Conservation (phyloP, 2,329 filamentous ascomycete species). For the Atkinsonella hypoxylon region DNA sequence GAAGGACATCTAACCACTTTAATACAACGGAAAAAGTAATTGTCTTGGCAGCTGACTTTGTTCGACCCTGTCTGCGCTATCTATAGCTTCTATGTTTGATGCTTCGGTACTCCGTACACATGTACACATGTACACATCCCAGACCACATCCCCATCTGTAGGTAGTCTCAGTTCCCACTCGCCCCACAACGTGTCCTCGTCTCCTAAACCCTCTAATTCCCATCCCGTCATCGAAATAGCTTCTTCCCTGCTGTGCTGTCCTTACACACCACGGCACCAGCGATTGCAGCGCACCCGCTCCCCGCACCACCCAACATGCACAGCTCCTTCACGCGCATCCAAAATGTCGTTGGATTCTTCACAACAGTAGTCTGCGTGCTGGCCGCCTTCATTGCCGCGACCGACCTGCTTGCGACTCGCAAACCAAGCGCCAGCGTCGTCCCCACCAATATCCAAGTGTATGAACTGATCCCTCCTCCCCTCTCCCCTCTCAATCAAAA, state of each 20-base stretch:
- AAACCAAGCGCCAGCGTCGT: slow-evolving; percentile 49
- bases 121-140: too few species aligned
- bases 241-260: neutral
- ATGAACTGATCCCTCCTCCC: slow-evolving; percentile 20
- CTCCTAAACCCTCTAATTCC: neutral
- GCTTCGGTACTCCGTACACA: too few species aligned
- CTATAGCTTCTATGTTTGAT: neutral
- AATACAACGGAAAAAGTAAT: neutral
- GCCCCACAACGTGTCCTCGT: neutral
- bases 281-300: neutral
- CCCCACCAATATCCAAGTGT: slow-evolving; percentile 78
- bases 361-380: slow-evolving; percentile 83
- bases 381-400: slow-evolving; percentile 67
- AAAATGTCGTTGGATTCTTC: slow-evolving; percentile 96
- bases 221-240: neutral
- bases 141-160: too few species aligned
- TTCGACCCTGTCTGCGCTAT: neutral
- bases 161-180: neutral
- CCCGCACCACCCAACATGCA: slow-evolving; percentile 53
- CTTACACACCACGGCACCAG: neutral
- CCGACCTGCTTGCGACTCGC: slow-evolving; percentile 60
- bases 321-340: slow-evolving; percentile 69
- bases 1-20: neutral
- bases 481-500: neutral
- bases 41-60: neutral